Evolutionary conservation across 2,329 filamentous ascomycete species (phyloP), one percentile per base, ranked within the genome.

Genomic region (Mycogone perniciosa): DNA sequence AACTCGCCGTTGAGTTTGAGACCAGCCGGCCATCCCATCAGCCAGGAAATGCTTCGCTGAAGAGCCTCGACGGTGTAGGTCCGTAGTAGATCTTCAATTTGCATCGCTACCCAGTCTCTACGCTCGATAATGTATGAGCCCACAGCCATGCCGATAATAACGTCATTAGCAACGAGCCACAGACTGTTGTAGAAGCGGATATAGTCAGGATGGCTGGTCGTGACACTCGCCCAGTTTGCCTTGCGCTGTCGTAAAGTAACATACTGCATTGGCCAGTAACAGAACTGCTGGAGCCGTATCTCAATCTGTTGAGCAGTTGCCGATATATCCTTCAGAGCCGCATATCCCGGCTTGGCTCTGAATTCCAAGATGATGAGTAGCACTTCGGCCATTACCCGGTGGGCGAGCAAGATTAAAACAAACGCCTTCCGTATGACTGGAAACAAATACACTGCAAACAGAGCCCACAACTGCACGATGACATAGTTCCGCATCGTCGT

Each of bases 141-240:
- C 6, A 99, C 72, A 1, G 93, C 93, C 58, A 99, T 96, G 29
- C 93, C 95, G 53, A 99, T 97, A 57, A 99, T 99, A 43, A 99
- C 87, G 71, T 99, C 93, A 71, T 99, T 99, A 31, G 91, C 91
- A 26, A 99, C 93, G 7, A 99, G 86, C 93, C 93, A 99, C 4
- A 99, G 75, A 62, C 90, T 96, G 67, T 99, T 99, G 72, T 97
- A 99, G 70, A 99, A 99, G 11, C 93, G 86, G 58, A 99, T 99
- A 67, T 99, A 99, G 67, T 99, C 93, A 1, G 92, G 89, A 67
- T 99, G 92, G 60, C 86, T 96, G 44, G 86, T 93, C 0, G 91
- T 96, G 50, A 97, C 87, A 65, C 92, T 97, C 52, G 90, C 88
- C 92, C 93, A 97, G 60, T 95, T 89, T 56, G 85, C 84, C 64